These are phyloP conservation scores for Aureobasidium sp. DNA, from an alignment of 2,329 filamentous ascomycete species.

Conservation along the genomic window DNA sequence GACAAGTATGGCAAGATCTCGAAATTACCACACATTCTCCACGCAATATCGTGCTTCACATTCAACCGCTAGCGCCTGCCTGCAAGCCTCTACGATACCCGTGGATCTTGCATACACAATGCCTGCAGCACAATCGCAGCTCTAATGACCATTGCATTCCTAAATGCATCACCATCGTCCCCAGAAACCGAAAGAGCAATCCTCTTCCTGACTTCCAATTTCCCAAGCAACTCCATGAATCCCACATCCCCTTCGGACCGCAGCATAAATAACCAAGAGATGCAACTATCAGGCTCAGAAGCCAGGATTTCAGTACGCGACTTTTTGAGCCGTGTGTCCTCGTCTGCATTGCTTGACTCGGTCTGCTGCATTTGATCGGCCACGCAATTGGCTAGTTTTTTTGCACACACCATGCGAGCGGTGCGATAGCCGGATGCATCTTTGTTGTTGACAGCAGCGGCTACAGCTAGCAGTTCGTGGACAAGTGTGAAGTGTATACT, in stretches of 20 bases:
- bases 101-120: background rate
- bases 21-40: too few species aligned
- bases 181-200: background rate
- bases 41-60: too few species aligned
- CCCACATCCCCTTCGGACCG: background rate
- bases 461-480: background rate
- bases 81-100: too few species aligned
- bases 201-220: background rate
- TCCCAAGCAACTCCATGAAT: background rate
- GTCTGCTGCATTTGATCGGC: background rate
- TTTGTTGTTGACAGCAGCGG: background rate
- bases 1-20: too few species aligned
- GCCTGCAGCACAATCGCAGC: background rate
- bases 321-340: background rate
- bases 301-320: background rate
- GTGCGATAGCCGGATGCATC: background rate
- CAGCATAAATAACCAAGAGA: conserved; percentile 1
- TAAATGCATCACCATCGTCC: background rate
- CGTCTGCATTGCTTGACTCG: background rate
- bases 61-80: too few species aligned
- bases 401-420: background rate
- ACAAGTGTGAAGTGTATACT: background rate
- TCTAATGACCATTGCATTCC: background rate
- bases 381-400: background rate
- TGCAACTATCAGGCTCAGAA: background rate